Base-by-base conservation (phyloP, 805 yeast species). In the Ascoidea tarda region DNA sequence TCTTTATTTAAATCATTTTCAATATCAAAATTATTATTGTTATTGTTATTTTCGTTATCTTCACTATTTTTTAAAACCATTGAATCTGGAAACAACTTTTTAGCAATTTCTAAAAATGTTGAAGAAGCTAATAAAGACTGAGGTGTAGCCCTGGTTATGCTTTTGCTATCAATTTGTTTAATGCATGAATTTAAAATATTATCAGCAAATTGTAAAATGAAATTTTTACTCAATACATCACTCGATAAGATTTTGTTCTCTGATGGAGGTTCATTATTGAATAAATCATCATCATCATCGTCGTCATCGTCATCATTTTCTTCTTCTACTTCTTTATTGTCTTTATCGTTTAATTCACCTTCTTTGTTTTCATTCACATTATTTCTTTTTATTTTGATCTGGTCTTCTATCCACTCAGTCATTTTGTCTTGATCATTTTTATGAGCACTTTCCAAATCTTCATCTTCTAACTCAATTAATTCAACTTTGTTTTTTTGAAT, bases 231-330 rank as follows among this genome's bases (percentile, higher is more conserved):
- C 8, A 38, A 14, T 10, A 38, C 14, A 10, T 38, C 44, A 38
- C 14, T 10, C 2, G 44, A 38, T 38, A 38, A 4, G 14, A 38
- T 38, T 38, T 38, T 38, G 14, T 38, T 38, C 14, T 38, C 14
- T 38, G 44, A 38, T 10, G 14, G 8, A 38, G 14, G 8, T 38
- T 38, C 14, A 10, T 10, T 21, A 44, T 49, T 52, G 10, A 46
- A 6, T 33, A 32, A 16, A 31, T 48, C 50, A 16, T 53, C 51
- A 10, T 53, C 54, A 42, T 49, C 51, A 10, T 53, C 54, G 33
- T 49, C 38, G 46, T 53, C 50, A 5, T 47, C 54, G 10, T 53
- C 55, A 8, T 52, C 46, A 5, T 45, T 33, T 31, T 48, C 50
- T 21, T 53, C 51, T 16, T 53, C 54, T 42, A 47, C 46, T 8